Base-by-base conservation (phyloP, 345 rosid species). In the Eucalyptus melliodora region DNA sequence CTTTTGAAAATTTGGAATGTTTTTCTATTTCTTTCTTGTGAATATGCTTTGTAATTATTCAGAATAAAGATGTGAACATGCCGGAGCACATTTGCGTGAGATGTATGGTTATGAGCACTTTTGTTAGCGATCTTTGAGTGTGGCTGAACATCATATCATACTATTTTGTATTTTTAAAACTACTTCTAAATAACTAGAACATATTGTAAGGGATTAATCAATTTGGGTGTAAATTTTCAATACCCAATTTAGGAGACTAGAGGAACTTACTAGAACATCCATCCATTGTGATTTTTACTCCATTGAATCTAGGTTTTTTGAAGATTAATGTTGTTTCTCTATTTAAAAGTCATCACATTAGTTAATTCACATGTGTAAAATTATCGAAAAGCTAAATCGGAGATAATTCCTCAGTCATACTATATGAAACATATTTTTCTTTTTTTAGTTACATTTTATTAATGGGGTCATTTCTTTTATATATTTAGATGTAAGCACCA, bases 301-400 rank as follows among this genome's bases (percentile, higher is more conserved):
- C 67, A 60, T 27, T 60, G 69, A 60, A 60, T 13, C 31, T 12
- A 27, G 31, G 16, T 60, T 60, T 60, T 60, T 17, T 3, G 2
- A 31, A 69, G 23, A 31, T 65, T n/a, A 15, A 14, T n/a, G 34
- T 30, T n/a, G 37, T 7, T 65, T 15, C 72, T n/a, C 37, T 65
- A 7, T 65, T 65, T 65, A 30, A 30, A 65, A 65, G 37, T 30
- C 37, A n/a, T 65, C 21, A 30, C 5, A n/a, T 14, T 16, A n/a
- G 34, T 65, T 65, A 65, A n/a, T 65, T 65, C 10, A 8, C 37
- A 65, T 4, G 37, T 15, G 37, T 15, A 14, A 65, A n/a, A 19
- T 65, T n/a, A 65, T 30, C 3, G 0, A 30, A 65, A 14, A 16
- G 21, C 3, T 30, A 0, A 62, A 62, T 62, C 0, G 14, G 3